Evolutionary conservation across 2,329 filamentous ascomycete genomes (phyloP), one percentile per base, ranked within the genome.

Genomic region (Metarhizium anisopliae): DNA sequence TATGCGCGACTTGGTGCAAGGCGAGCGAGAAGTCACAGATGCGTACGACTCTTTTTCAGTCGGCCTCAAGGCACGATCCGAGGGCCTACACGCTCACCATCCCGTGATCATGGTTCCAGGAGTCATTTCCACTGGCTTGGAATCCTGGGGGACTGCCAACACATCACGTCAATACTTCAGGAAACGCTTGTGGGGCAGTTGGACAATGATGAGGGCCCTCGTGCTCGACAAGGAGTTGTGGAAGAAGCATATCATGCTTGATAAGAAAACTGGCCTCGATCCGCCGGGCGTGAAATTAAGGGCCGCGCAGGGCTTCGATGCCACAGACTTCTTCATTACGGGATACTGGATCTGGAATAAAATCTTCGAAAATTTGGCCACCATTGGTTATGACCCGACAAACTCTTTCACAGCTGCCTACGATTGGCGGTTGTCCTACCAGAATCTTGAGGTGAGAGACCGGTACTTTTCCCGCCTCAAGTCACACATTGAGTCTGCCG

Each of bases 341-440:
- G 85, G 84, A 10, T 99, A 99, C 73, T 99, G 94, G 94, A 97
- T 99, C 58, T 96, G 92, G 92, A 96, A 90, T 74, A 97, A 97
- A 73, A 96, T 99, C 58, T 79, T 99, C 52, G 94, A 99, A 73
- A 99, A 99, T 66, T 77, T 99, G 53, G 94, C 94, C 0, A 94
- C 91, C 0, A 88, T 99, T 57, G 94, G 94, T 14, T 99, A 99
- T 69, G 94, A 99, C 67, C 93, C 94, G 29, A 85, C 82, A 36
- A 87, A 84, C 64, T 84, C 83, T 2, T 87, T 81, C 63, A 87
- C 84, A 0, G 85, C 85, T 1, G 81, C 84, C 10, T 81, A 99
- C 68, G 94, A 99, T 72, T 99, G 94, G 94, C 84, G 94, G 29
- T 75, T 99, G 56, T 89, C 90, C 0, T 99, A 96, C 67, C 77